These are phyloP conservation scores for Cinchona pubescens DNA, from an alignment of 257 asterid genomes.

Conservation along the genomic window DNA sequence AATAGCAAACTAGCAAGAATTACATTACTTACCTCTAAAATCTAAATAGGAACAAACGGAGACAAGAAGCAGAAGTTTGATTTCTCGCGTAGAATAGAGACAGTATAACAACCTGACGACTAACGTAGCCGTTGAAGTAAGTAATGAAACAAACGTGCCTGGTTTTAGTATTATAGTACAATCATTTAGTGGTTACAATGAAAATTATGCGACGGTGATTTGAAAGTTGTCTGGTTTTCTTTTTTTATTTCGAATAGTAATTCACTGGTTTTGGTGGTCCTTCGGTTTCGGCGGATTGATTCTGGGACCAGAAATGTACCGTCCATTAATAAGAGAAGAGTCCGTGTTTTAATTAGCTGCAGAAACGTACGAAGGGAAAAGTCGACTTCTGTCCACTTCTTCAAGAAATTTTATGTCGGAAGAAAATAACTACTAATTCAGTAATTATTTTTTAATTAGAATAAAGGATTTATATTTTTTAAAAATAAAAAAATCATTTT, in stretches of 20 bases:
- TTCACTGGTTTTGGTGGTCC: neutral
- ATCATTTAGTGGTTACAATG: neutral
- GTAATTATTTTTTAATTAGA: too few species aligned
- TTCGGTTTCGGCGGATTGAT: fast-evolving
- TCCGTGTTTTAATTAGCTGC: neutral
- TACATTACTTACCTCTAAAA: too few species aligned
- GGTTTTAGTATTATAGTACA: neutral
- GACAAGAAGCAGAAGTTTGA: too few species aligned
- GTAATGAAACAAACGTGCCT: neutral
- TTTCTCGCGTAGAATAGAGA: too few species aligned
- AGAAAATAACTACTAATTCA: too few species aligned
- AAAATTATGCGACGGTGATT: neutral
- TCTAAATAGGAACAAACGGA: too few species aligned
- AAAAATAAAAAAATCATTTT: too few species aligned
- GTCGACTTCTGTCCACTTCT: neutral
- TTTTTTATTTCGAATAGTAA: neutral
- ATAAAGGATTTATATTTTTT: too few species aligned
- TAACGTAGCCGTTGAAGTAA: neutral
- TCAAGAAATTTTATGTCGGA: too few species aligned
- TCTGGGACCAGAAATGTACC: neutral
- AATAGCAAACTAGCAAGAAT: neutral
- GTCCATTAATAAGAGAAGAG: neutral
- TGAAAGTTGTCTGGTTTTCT: neutral
- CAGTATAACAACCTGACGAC: too few species aligned
- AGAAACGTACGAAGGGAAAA: neutral